These are phyloP conservation scores for Entoloma clypeatum DNA, from an alignment of 1,284 basidiomycete genomes.

Conservation along the genomic window DNA sequence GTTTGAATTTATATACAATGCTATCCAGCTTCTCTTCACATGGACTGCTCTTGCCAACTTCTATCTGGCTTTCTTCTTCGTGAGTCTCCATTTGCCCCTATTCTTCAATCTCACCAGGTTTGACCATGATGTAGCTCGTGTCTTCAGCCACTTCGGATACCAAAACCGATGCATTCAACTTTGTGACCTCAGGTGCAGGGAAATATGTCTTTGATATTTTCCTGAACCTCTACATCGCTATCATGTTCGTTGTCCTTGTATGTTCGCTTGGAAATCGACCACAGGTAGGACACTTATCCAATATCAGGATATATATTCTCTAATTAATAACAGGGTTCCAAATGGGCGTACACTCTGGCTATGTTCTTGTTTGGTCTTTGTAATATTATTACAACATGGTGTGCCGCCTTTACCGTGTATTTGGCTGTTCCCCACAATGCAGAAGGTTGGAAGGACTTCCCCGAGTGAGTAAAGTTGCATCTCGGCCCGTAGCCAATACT, in stretches of 20 bases:
- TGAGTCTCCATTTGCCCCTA: slow-evolving; percentile 34
- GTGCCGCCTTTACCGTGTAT: slow-evolving; percentile 85
- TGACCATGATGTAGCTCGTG: slow-evolving; percentile 49
- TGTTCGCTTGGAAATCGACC: slow-evolving; percentile 87
- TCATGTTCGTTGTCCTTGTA: slow-evolving; percentile 72
- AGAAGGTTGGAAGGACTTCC: slow-evolving; percentile 70
- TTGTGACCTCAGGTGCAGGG: slow-evolving; percentile 69
- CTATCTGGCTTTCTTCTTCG: slow-evolving; percentile 82
- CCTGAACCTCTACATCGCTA: slow-evolving; percentile 76
- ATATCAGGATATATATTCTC: slow-evolving; percentile 3
- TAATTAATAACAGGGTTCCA: slow-evolving; percentile 54
- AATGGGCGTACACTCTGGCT: slow-evolving; percentile 76
- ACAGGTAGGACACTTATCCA: slow-evolving; percentile 41
- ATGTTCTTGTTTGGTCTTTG: slow-evolving; percentile 74
- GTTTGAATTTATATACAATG: slow-evolving; percentile 83
- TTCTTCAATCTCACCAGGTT: slow-evolving; percentile 8
- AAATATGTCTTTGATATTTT: slow-evolving; percentile 77
- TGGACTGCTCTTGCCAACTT: slow-evolving; percentile 83
- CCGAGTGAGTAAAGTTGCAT: slow-evolving; percentile 41
- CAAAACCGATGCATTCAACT: slow-evolving; percentile 72
- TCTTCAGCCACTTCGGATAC: slow-evolving; percentile 64
- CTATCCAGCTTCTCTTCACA: slow-evolving; percentile 76
- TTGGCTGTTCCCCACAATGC: slow-evolving; percentile 74
- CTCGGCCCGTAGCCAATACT: slow-evolving; percentile 14
- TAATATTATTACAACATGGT: slow-evolving; percentile 80